A percentile compares a stretch with the other conserved stretches of the same genome.
Evolutionary conservation across 345 rosid genomes (phyloP).

Genomic region (Dovyalis caffra): DNA sequence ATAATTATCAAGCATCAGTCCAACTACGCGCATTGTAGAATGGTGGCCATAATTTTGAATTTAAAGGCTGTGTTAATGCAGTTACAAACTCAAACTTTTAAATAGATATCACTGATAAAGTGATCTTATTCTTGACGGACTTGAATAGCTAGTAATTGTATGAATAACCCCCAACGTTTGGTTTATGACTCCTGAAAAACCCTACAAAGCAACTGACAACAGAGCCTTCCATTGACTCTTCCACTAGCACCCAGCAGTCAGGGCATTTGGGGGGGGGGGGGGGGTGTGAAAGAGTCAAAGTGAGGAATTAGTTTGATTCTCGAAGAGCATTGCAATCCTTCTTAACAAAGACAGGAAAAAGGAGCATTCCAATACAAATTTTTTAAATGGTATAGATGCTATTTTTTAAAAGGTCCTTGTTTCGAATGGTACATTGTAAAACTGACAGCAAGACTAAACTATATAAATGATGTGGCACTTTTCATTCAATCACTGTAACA

Average conservation of each 20-base stretch:
- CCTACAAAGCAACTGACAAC: too few relatives aligned
- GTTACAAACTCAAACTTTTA: neutral
- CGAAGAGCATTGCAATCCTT: too few relatives aligned
- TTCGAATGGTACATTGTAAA: neutral
- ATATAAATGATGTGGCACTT: neutral
- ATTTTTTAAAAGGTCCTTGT: too few relatives aligned
- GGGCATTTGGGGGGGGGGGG: too few relatives aligned
- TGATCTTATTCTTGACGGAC: neutral
- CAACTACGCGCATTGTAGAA: neutral
- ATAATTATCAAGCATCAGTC: neutral
- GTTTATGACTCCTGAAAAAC: neutral
- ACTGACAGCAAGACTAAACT: neutral
- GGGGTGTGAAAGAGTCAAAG: too few relatives aligned
- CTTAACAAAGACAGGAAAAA: too few relatives aligned
- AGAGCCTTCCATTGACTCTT: too few relatives aligned
- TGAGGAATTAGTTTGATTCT: too few relatives aligned
- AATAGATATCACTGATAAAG: neutral
- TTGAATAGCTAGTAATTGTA: neutral
- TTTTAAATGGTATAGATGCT: too few relatives aligned
- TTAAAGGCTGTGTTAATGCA: neutral
- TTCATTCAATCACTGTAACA: neutral
- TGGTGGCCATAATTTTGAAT: neutral
- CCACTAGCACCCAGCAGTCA: too few relatives aligned
- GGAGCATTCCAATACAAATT: too few relatives aligned
- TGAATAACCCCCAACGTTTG: neutral